phyloP scores from a whole-genome alignment of 176 grass and related monocot species.

The Pharus latifolius region DNA sequence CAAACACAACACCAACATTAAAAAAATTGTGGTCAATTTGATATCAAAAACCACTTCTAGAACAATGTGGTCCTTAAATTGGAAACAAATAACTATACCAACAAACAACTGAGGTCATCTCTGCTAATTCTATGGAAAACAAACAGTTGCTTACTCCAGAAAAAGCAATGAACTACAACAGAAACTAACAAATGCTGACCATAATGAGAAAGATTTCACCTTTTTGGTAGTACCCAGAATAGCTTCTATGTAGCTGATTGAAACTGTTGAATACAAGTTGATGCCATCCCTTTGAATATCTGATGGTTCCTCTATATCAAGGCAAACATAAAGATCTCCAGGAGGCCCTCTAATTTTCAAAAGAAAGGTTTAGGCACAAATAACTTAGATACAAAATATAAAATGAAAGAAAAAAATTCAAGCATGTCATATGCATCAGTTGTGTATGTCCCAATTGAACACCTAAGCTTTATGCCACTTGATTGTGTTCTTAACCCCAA shows the following conservation, averaged over 20 bases:
- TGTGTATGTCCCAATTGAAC: not conserved
- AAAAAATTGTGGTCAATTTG: not conserved
- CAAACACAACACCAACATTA: not conserved
- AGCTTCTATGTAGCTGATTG: slow-evolving; percentile 90
- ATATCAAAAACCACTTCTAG: slow-evolving; percentile 2
- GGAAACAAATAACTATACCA: slow-evolving; percentile 17
- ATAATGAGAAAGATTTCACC: slow-evolving; percentile 33
- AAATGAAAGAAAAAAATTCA: not conserved
- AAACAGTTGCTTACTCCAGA: slow-evolving; percentile 9
- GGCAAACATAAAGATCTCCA: slow-evolving; percentile 93
- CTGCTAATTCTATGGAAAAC: not conserved
- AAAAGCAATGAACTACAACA: not conserved
- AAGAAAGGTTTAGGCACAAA: not conserved
- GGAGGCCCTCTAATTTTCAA: slow-evolving; percentile 61
- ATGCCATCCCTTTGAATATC: slow-evolving; percentile 96
- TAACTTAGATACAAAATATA: not conserved
- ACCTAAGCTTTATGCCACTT: not conserved
- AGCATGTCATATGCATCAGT: not conserved
- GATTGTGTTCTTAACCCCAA: not conserved
- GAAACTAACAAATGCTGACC: slow-evolving; percentile 7
- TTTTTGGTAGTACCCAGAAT: slow-evolving; percentile 66
- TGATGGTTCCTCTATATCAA: slow-evolving; percentile 92
- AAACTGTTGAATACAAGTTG: slow-evolving; percentile 77
- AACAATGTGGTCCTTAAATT: not conserved
- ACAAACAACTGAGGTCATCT: not conserved